Conservation (phyloP, 208 protist genomes). For the Acanthamoeba sp. region DNA sequence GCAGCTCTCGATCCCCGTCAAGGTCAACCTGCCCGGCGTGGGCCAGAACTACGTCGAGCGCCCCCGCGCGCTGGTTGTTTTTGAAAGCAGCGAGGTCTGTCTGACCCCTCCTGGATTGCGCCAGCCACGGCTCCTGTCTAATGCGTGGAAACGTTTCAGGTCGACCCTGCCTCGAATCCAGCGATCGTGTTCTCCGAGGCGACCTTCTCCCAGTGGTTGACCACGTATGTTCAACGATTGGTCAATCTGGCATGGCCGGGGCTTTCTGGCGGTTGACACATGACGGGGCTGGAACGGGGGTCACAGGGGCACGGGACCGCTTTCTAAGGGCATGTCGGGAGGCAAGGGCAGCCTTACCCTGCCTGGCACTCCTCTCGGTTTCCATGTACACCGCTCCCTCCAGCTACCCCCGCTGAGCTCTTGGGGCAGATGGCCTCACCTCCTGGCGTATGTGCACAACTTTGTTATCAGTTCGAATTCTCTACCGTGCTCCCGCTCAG, state of each 20-base stretch:
- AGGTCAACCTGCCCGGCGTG: slow-evolving; percentile 78
- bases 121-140: too few species aligned
- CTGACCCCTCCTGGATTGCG: too few species aligned
- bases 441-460: background rate
- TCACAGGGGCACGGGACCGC: background rate
- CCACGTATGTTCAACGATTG: slow-evolving; percentile 3
- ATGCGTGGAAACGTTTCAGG: too few species aligned
- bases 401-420: too few species aligned
- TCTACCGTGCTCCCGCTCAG: background rate
- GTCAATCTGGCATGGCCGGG: too few species aligned
- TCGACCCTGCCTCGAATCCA: background rate
- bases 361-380: background rate
- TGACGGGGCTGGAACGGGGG: too few species aligned
- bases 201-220: background rate
- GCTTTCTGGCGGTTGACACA: too few species aligned
- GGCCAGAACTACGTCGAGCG: slow-evolving; percentile 89
- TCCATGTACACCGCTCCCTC: slow-evolving; percentile 2
- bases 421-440: too few species aligned
- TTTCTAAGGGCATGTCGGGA: background rate
- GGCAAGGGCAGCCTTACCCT: background rate
- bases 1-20: slow-evolving; percentile 23
- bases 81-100: background rate
- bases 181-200: background rate
- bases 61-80: slow-evolving; percentile 50
- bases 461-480: background rate